Base-by-base conservation (phyloP, 2,329 filamentous ascomycete species). In the Proliferodiscus dingleyae region DNA sequence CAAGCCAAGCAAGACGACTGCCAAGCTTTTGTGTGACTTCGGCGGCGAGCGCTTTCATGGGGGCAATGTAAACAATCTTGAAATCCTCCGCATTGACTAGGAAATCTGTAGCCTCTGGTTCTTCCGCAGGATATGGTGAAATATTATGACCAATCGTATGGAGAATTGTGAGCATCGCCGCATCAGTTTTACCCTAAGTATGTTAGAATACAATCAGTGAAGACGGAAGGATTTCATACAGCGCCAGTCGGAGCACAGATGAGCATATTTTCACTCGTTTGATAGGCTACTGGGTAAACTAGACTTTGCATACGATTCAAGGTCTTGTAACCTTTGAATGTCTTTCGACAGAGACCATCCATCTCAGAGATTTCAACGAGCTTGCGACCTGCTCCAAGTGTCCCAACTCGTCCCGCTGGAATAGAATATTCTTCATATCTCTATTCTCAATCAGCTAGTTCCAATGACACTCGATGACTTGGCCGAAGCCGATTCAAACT, bases 281-380 rank as follows among this genome's bases (percentile, higher is more conserved):
- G 88, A 69, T 98, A 97, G 0, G 90, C 93, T 4, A 98, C 88
- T 1, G 89, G 89, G 60, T 95, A 95, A 0, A 97, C 87, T 38
- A 98, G 73, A 64, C 90, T 97, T 69, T 98, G 93, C 94, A 98
- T 98, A 22, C 94, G 85, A 62, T 98, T 98, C 49, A 98, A 76
- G 3, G 86, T 71, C 67, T 90, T 91, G 72, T 98, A 98, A 0
- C 90, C 90, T 61, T 85, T 87, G 71, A 98, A 98, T 0, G 93
- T 98, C n/a, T 79, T 81, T 50, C 81, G 78, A 59, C 93, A 98
- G 22, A 98, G 74, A 0, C 87, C 89, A 64, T 98, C 93, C 71
- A 98, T 76, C 3, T 89, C 85, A 5, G 77, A 72, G 49, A 98
- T 91, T 24, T 81, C 71, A 16, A 98, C 72, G 11, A 97, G 75